Percentiles rank a stretch among this genome's conserved stretches.
These are phyloP conservation scores for Noccaea bulbosa DNA, from an alignment of 345 rosid genomes.

Conservation along the genomic window DNA sequence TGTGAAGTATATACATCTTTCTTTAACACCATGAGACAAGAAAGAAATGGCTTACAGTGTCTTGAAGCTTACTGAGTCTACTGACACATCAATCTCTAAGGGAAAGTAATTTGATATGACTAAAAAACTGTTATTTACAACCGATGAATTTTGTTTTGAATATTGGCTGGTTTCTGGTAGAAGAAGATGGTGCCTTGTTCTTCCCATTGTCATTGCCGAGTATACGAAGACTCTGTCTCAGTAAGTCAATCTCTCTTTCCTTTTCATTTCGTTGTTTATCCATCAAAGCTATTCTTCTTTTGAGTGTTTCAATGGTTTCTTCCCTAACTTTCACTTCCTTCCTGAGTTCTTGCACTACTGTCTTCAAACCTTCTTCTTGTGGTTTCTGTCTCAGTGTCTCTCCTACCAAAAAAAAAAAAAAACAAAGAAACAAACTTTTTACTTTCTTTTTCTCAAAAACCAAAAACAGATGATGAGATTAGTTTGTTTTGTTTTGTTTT, in stretches of 20 bases:
- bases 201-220: constrained; percentile 43
- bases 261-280: constrained; percentile 55
- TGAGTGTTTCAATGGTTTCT: constrained; percentile 54
- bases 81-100: background rate
- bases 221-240: constrained; percentile 75
- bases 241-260: constrained; percentile 67
- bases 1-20: constrained; percentile 25
- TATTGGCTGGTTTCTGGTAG: constrained; percentile 31
- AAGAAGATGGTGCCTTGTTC: constrained; percentile 33
- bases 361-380: constrained; percentile 48
- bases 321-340: constrained; percentile 58
- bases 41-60: constrained; percentile 28
- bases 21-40: constrained; percentile 1
- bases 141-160: constrained; percentile 33
- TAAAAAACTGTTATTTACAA: constrained; percentile 25
- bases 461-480: constrained; percentile 13
- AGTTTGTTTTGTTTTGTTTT: background rate
- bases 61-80: constrained; percentile 26
- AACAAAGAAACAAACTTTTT: background rate
- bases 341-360: constrained; percentile 58
- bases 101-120: constrained; percentile 4
- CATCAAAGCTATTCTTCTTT: constrained; percentile 45
- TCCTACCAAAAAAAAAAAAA: constrained; percentile 38
- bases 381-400: constrained; percentile 52
- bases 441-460: background rate